These are phyloP conservation scores for Pseudogymnoascus sp. DNA, from an alignment of 2,329 filamentous ascomycete genomes.

Conservation along the genomic window DNA sequence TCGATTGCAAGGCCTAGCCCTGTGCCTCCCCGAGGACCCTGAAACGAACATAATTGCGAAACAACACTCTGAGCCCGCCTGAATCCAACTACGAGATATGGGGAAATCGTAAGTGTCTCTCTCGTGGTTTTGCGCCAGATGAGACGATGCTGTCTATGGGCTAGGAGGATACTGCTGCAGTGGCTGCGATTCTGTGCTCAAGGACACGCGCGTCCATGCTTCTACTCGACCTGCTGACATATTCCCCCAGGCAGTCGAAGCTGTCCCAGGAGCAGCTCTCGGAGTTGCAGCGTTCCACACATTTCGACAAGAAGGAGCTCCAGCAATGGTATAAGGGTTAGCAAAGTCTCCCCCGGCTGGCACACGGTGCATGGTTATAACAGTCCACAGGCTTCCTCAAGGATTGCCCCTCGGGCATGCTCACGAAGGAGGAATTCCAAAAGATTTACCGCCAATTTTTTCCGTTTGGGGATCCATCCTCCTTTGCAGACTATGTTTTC, in stretches of 20 bases:
- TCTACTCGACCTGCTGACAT: conserved; percentile 10
- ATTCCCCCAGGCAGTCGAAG: conserved; percentile 75
- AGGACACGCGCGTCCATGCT: not conserved
- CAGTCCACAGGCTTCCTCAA: conserved; percentile 74
- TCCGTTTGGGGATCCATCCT: conserved; percentile 93
- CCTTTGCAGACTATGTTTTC: conserved; percentile 98
- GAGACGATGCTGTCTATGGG: not conserved
- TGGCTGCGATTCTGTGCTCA: not conserved
- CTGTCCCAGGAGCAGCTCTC: conserved; percentile 91
- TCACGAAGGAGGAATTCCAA: conserved; percentile 97
- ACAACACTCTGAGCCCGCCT: not conserved
- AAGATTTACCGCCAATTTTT: conserved; percentile 99
- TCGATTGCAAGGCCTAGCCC: not conserved
- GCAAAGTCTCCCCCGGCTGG: conserved; percentile 22
- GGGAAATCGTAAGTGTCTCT: not conserved
- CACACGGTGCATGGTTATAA: not conserved
- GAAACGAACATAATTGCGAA: not conserved
- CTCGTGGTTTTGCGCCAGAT: not conserved
- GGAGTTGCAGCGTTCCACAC: conserved; percentile 92
- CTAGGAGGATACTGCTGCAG: not conserved
- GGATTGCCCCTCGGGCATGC: conserved; percentile 93
- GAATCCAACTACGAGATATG: not conserved
- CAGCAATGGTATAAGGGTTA: conserved; percentile 99
- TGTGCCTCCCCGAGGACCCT: not conserved
- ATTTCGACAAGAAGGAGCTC: conserved; percentile 99